Base-by-base conservation (phyloP, 306 rosid genomes). In the Vigna nakashimae region DNA sequence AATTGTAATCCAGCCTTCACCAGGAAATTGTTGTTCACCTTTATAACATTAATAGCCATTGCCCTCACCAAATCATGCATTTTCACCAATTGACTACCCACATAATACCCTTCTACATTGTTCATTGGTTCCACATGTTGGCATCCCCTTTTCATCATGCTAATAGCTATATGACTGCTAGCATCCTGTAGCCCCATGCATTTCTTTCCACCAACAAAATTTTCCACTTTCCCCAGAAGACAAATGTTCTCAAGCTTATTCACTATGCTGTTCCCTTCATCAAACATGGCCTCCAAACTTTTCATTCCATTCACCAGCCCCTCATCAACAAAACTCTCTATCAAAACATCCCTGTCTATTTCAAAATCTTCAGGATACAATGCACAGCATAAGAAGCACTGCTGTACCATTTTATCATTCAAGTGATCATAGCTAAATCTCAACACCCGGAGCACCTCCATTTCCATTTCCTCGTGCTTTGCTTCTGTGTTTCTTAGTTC, bases 361-460 rank as follows among this genome's bases (percentile, higher is more conserved):
- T 51, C 43, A 9, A 69, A 77, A 48, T 63, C 88, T 73, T 81
- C 71, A 17, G 75, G 82, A 53, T 74, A 84, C 30, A 84, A 62
- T 3, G 85, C 67, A 60, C 67, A 60, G 13, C 43, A 60, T 60
- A 60, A 32, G 20, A 60, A 60, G 20, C 67, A 60, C 22, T 32
- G 22, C 4, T 60, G 67, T 32, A 60, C 1, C 40, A 28, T 60
- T 18, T 32, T 32, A 60, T 59, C 42, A 28, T 60, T 32, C 22
- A 60, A 60, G 67, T 60, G 67, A 30, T 60, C 67, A 32, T 60
- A 60, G 22, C 67, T 60, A 32, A 60, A 60, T 30, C 14, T 30
- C 67, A 80, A 28, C 42, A 80, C 77, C 0, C 22, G 16, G 64
- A 81, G 71, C 36, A 85, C 81, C 53, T 56, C 73, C 46, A 18